These are phyloP conservation scores for Stemphylium vesicarium DNA, from an alignment of 2,329 filamentous ascomycete genomes.

Conservation along the genomic window DNA sequence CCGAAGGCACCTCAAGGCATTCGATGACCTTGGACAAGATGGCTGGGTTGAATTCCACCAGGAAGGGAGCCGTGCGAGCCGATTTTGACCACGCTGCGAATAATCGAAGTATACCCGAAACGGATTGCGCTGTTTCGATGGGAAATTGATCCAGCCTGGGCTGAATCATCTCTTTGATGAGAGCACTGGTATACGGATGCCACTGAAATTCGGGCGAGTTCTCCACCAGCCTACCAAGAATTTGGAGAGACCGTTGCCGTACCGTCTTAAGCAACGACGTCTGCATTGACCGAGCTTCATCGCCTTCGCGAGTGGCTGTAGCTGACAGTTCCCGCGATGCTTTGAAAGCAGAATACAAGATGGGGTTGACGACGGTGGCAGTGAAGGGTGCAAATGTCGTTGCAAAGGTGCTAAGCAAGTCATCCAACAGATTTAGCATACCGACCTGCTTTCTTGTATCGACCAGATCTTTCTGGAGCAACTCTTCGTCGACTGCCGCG, in stretches of 20 bases:
- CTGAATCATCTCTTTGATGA: slow-evolving; percentile 77
- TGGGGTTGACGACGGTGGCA: slow-evolving; percentile 72
- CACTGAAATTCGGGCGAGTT: slow-evolving; percentile 75
- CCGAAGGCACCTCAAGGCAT: slow-evolving; percentile 72
- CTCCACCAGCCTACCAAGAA: slow-evolving; percentile 77
- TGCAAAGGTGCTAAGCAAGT: slow-evolving; percentile 84
- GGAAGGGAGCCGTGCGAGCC: slow-evolving; percentile 69
- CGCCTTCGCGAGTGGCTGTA: slow-evolving; percentile 37
- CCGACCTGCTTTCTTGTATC: slow-evolving; percentile 82
- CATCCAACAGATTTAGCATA: slow-evolving; percentile 87
- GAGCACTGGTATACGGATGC: slow-evolving; percentile 70
- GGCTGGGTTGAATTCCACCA: slow-evolving; percentile 65
- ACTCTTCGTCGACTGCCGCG: slow-evolving; percentile 55
- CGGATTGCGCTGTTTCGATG: slow-evolving; percentile 83
- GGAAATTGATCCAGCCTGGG: slow-evolving; percentile 80
- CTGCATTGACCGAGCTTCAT: slow-evolving; percentile 38
- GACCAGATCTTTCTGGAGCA: slow-evolving; percentile 59
- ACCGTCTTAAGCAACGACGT: slow-evolving; percentile 69
- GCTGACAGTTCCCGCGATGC: slow-evolving; percentile 57
- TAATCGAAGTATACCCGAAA: slow-evolving; percentile 82
- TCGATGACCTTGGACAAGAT: slow-evolving; percentile 75
- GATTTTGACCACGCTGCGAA: slow-evolving; percentile 81
- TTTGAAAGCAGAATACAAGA: slow-evolving; percentile 80
- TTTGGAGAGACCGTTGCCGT: slow-evolving; percentile 79
- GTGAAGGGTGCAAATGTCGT: slow-evolving; percentile 73